These are phyloP conservation scores for Penicillium maclennaniae DNA, from an alignment of 495 filamentous ascomycete species.

Conservation along the genomic window DNA sequence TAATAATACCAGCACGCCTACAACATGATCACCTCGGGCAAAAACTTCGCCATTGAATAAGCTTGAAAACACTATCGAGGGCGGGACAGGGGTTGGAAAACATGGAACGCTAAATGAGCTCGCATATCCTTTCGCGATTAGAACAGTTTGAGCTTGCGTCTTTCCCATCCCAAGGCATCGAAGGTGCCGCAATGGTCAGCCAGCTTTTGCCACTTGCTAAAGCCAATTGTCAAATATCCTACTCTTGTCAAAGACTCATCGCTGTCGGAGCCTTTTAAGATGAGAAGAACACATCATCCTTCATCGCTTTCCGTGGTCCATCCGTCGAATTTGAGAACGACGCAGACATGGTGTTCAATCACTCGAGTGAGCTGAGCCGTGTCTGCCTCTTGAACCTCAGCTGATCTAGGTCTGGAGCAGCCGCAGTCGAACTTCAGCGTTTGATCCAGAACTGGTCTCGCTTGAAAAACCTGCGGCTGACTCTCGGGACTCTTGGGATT, in stretches of 20 bases:
- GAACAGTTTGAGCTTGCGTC: background rate
- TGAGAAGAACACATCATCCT: background rate
- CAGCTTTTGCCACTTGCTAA: background rate
- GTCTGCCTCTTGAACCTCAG: background rate
- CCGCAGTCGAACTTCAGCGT: background rate
- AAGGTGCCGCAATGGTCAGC: background rate
- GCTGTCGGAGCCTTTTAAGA: background rate
- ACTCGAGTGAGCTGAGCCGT: background rate
- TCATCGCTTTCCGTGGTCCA: background rate
- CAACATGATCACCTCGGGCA: background rate
- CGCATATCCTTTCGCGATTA: background rate
- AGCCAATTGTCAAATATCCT: background rate
- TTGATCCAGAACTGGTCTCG: background rate
- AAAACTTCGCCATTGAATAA: background rate
- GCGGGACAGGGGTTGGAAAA: too few species aligned
- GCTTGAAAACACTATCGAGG: background rate
- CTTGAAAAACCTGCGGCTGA: background rate
- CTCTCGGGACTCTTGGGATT: background rate
- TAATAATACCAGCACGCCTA: background rate
- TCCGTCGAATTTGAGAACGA: background rate
- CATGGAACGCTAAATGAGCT: too few species aligned
- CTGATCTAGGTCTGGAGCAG: background rate
- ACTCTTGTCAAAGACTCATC: background rate
- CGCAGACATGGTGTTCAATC: background rate
- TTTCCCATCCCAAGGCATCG: background rate